phyloP scores from a whole-genome alignment of 2,329 filamentous ascomycete genomes.

The Lecanicillium sp. region DNA sequence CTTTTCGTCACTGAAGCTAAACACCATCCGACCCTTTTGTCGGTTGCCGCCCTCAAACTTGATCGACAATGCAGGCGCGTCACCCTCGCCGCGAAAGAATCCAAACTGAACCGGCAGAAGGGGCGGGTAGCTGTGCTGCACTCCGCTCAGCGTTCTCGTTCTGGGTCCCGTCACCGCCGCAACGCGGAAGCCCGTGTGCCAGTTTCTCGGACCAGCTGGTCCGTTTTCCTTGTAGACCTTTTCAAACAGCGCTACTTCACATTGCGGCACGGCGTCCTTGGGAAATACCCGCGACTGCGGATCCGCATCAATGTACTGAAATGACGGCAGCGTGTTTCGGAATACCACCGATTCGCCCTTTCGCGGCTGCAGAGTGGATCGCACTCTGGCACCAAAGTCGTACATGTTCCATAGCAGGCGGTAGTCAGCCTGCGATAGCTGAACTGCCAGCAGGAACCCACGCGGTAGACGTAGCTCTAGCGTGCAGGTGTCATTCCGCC shows the following conservation, averaged over 20 bases:
- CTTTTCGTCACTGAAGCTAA: constrained; percentile 69
- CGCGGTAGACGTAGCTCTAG: constrained; percentile 67
- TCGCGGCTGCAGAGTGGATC: constrained; percentile 61
- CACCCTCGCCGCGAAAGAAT: constrained; percentile 66
- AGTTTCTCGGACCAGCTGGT: constrained; percentile 63
- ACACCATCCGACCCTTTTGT: constrained; percentile 63
- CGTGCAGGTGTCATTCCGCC: constrained; percentile 61
- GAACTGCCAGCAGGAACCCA: constrained; percentile 66
- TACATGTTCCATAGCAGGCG: constrained; percentile 75
- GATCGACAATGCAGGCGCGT: constrained; percentile 62
- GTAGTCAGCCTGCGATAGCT: constrained; percentile 72
- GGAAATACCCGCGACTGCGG: constrained; percentile 68
- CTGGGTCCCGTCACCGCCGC: constrained; percentile 71
- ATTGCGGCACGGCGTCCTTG: constrained; percentile 63
- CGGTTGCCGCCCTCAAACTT: constrained; percentile 61
- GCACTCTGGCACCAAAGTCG: constrained; percentile 74
- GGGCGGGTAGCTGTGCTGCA: constrained; percentile 63
- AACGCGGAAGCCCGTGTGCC: constrained; percentile 75
- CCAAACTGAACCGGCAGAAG: constrained; percentile 69
- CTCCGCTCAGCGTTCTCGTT: constrained; percentile 69
- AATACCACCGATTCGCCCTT: constrained; percentile 66
- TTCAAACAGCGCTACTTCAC: constrained; percentile 72
- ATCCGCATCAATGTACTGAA: constrained; percentile 75
- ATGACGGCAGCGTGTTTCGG: constrained; percentile 61
- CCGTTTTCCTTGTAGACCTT: constrained; percentile 61